Evolutionary conservation across 169 alveolate genomes (phyloP).

Genomic region (Plasmodium berghei): DNA sequence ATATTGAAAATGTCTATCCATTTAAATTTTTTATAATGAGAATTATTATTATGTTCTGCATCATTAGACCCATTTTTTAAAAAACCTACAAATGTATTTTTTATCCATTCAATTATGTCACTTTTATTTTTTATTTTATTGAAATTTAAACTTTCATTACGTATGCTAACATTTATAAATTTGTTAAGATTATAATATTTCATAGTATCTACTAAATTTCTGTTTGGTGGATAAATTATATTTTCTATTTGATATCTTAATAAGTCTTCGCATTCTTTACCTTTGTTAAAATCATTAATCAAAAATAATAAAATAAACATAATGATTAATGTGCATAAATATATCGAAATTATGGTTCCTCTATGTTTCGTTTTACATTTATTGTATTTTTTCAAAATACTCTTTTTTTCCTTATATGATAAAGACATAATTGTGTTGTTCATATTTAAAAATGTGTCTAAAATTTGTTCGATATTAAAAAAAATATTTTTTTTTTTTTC

Average conservation of each 20-base stretch:
- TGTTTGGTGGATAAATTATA: constrained; percentile 26
- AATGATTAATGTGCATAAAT: constrained; percentile 17
- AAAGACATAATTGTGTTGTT: constrained; percentile 35
- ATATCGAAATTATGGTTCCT: constrained; percentile 9
- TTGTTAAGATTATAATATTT: constrained; percentile 31
- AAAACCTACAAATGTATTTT: constrained; percentile 23
- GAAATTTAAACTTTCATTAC: constrained; percentile 31
- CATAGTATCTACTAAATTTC: constrained; percentile 19
- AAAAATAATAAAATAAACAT: constrained; percentile 36
- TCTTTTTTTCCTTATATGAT: constrained; percentile 61
- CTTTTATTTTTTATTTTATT: constrained; percentile 22
- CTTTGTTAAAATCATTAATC: constrained; percentile 46
- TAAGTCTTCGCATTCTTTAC: constrained; percentile 36
- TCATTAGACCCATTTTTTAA: constrained; percentile 12
- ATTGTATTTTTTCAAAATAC: constrained; percentile 49
- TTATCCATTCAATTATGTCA: constrained; percentile 58
- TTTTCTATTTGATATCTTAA: constrained; percentile 57
- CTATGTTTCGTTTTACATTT: constrained; percentile 11
- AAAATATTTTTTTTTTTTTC: constrained; percentile 17
- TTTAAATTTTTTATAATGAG: constrained; percentile 9
- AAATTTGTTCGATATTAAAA: constrained; percentile 59
- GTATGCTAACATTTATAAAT: constrained; percentile 30
- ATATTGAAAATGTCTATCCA: constrained; percentile 43
- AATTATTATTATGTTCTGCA: not conserved
- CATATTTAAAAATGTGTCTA: constrained; percentile 32